phyloP scores from a whole-genome alignment of 768 basidiomycete genomes.

The Peribolospora kevripleyi region DNA sequence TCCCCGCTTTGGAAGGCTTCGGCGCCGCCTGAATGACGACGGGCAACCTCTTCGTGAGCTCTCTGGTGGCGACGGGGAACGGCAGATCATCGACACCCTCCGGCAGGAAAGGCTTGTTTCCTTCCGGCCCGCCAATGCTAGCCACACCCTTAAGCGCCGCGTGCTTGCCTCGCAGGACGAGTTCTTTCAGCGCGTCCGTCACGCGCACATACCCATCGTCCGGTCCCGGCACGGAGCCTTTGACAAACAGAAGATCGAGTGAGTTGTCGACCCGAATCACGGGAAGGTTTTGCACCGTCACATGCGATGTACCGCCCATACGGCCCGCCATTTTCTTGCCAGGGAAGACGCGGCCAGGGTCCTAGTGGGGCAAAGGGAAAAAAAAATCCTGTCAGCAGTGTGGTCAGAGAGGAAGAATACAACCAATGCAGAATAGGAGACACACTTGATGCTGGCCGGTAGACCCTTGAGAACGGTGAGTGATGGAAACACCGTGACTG shows the following conservation, averaged over 20 bases:
- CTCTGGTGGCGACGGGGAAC: constrained; percentile 69
- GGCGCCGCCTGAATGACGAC: too few species aligned
- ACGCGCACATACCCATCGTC: constrained; percentile 71
- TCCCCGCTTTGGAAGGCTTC: too few species aligned
- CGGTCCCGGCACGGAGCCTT: constrained; percentile 70
- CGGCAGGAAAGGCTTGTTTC: constrained; percentile 26
- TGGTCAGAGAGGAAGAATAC: background rate
- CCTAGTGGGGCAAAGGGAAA: constrained; percentile 27
- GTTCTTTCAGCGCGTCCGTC: constrained; percentile 70
- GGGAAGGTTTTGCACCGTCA: constrained; percentile 64
- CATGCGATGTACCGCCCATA: constrained; percentile 48
- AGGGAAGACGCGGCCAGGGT: constrained; percentile 84
- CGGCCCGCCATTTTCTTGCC: constrained; percentile 97
- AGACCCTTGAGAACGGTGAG: constrained; percentile 77
- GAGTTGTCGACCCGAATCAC: constrained; percentile 68
- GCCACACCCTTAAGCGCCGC: constrained; percentile 21
- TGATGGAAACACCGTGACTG: constrained; percentile 85
- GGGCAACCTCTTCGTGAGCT: constrained; percentile 33
- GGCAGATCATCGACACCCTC: constrained; percentile 64
- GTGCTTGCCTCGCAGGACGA: constrained; percentile 50
- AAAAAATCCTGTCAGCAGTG: background rate
- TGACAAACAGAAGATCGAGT: constrained; percentile 70
- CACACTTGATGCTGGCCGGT: constrained; percentile 82
- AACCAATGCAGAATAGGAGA: background rate
- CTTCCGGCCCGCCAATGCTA: constrained; percentile 14